Percentiles rank a stretch among this genome's conserved stretches.
phyloP scores from a whole-genome alignment of 345 rosid species.

The Rhodomyrtus tomentosa region DNA sequence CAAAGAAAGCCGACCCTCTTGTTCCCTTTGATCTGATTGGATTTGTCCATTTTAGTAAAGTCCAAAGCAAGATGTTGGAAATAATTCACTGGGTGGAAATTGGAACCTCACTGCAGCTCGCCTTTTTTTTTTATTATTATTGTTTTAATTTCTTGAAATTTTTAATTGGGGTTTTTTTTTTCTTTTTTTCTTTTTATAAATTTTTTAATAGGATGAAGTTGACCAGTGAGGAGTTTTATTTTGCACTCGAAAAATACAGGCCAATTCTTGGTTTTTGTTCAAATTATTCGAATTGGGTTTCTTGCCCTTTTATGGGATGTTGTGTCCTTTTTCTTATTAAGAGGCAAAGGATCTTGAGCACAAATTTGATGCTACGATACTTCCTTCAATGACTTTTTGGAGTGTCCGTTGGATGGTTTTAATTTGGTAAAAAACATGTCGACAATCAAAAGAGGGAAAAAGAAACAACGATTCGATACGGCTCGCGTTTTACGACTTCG shows the following conservation, averaged over 20 bases:
- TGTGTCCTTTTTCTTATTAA: not conserved
- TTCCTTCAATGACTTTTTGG: not conserved
- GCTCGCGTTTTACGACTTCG: not conserved
- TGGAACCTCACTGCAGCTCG: not conserved
- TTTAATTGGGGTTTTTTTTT: not conserved
- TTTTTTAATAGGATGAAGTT: not conserved
- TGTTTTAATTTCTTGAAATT: not conserved
- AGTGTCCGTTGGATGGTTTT: not conserved
- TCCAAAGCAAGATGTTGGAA: not conserved
- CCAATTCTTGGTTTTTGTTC: not conserved
- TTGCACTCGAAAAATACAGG: not conserved
- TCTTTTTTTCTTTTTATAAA: not conserved
- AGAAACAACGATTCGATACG: not conserved
- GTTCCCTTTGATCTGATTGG: not conserved
- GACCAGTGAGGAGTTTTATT: not conserved
- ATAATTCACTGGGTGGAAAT: not conserved
- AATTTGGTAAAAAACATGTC: not conserved
- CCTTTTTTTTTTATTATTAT: not conserved
- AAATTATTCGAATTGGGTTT: not conserved
- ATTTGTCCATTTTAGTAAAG: not conserved
- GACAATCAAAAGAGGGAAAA: not conserved
- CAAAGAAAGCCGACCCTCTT: not conserved
- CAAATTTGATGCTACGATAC: not conserved
- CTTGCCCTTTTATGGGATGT: not conserved
- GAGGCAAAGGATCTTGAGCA: not conserved